Conservation (phyloP, 2,329 filamentous ascomycete genomes). For the Diaporthe destruens region DNA sequence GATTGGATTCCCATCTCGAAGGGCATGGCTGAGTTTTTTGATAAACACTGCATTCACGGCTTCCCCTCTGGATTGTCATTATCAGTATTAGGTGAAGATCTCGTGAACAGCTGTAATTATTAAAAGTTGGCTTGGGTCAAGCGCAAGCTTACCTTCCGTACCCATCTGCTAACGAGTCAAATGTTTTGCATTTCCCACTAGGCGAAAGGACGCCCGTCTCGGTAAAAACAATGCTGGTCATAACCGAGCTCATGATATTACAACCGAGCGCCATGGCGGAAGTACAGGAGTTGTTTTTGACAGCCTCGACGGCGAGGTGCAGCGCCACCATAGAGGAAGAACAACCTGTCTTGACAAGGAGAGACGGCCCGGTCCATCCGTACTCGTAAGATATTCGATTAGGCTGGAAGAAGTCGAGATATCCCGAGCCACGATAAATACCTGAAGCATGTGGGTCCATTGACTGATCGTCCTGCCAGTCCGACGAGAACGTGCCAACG, state of each 20-base stretch:
- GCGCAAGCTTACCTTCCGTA: neutral
- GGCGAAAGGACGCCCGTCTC: conserved; percentile 41
- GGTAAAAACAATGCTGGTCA: conserved; percentile 44
- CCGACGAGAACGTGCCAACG: neutral
- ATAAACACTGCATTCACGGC: conserved; percentile 2
- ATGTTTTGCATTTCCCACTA: neutral
- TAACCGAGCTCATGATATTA: conserved; percentile 47
- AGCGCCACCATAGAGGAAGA: conserved; percentile 51
- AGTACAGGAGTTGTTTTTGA: conserved; percentile 47
- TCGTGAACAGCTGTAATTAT: too few relatives aligned
- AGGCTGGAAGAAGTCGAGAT: neutral
- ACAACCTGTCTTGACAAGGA: conserved; percentile 48
- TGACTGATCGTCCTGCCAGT: neutral
- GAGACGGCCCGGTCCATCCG: neutral
- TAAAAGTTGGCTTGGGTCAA: too few relatives aligned
- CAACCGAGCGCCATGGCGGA: conserved; percentile 47
- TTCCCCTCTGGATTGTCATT: neutral
- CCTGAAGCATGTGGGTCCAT: neutral
- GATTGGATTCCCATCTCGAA: conserved; percentile 57
- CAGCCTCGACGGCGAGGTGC: conserved; percentile 49
- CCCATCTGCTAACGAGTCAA: conserved; percentile 23
- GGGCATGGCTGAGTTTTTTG: conserved; percentile 12
- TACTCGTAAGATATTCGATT: neutral
- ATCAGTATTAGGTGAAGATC: too few relatives aligned
- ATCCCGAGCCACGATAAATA: neutral